Evolutionary conservation across 345 rosid species (phyloP).

Genomic region (Melaleuca quinquenervia): DNA sequence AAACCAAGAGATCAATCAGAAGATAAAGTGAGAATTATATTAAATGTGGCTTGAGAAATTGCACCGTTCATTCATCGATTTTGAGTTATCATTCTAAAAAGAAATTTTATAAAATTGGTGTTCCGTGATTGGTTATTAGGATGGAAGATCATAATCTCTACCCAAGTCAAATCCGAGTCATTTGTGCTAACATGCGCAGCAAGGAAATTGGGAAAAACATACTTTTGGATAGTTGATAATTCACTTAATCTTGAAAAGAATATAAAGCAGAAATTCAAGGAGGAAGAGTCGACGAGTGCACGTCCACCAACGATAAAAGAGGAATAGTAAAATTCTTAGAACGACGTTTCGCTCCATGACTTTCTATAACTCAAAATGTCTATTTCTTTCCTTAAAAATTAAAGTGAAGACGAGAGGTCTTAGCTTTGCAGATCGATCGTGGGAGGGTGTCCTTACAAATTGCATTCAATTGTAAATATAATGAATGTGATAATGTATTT

Average conservation of each 20-base stretch:
- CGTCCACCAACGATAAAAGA: neutral
- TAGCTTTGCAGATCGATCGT: no score
- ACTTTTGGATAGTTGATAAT: neutral
- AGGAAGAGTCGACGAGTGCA: neutral
- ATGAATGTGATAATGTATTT: neutral
- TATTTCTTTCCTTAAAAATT: neutral
- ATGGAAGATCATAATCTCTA: neutral
- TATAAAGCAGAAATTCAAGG: neutral
- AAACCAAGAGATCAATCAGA: neutral
- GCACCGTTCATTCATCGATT: neutral
- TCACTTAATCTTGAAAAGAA: neutral
- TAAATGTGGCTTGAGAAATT: neutral
- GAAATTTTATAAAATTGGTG: no score
- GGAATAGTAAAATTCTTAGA: neutral
- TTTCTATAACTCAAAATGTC: neutral
- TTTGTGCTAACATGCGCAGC: neutral
- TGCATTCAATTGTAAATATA: neutral
- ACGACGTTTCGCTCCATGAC: neutral
- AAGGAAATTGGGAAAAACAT: neutral
- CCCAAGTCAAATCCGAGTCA: neutral
- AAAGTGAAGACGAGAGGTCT: neutral
- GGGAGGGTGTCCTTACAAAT: no score
- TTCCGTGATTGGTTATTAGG: neutral
- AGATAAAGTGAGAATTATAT: neutral
- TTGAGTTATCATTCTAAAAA: neutral